A percentile compares a stretch with the other conserved stretches of the same genome.
phyloP scores from a whole-genome alignment of 2,329 filamentous ascomycete species.

The Colletotrichum kahawae region DNA sequence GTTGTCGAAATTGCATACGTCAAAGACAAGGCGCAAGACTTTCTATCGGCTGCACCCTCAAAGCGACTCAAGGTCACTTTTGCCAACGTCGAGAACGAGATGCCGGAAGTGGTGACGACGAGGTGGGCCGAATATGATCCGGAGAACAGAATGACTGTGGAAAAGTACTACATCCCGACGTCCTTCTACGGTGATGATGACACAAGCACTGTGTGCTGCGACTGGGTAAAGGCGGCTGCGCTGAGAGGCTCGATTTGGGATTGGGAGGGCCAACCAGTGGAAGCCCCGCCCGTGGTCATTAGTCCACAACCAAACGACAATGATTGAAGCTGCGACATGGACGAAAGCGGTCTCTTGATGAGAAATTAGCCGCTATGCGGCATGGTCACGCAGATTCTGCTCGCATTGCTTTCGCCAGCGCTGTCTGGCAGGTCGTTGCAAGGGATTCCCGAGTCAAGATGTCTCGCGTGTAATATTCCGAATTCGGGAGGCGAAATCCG shows the following conservation, averaged over 20 bases:
- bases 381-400: background rate
- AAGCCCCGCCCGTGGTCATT: background rate
- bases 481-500: background rate
- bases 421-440: background rate
- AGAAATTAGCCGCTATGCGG: background rate
- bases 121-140: conserved; percentile 41
- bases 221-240: conserved; percentile 44
- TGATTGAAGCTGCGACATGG: background rate
- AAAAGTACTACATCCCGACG: conserved; percentile 42
- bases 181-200: conserved; percentile 44
- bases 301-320: background rate
- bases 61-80: conserved; percentile 27
- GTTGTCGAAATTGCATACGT: conserved; percentile 36
- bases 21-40: conserved; percentile 43
- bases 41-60: conserved; percentile 29
- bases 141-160: conserved; percentile 40
- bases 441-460: background rate
- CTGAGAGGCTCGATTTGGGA: conserved; percentile 45
- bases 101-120: conserved; percentile 28
- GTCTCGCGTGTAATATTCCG: background rate
- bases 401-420: background rate
- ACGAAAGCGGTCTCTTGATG: background rate
- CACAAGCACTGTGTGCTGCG: conserved; percentile 39
- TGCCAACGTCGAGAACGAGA: conserved; percentile 12
- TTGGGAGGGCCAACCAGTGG: conserved; percentile 29